Evolutionary conservation across 2,329 filamentous ascomycete genomes (phyloP).

Genomic region (Lecanicillium sp.): DNA sequence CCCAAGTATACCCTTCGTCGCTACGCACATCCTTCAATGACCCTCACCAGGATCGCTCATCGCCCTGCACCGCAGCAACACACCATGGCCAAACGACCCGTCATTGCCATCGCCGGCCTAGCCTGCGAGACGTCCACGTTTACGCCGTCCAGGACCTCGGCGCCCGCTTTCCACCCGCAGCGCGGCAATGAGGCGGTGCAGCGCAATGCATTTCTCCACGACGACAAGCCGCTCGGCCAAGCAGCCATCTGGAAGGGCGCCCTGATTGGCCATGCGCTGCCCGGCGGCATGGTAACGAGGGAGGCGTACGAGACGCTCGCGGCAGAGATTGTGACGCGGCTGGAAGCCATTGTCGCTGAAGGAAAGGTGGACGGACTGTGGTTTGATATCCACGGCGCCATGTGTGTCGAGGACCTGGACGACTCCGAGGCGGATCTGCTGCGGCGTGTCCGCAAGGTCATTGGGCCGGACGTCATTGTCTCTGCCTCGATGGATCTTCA

Average conservation of each 20-base stretch:
- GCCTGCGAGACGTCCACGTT: slow-evolving; percentile 48
- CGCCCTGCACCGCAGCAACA: background rate
- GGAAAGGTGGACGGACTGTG: slow-evolving; percentile 38
- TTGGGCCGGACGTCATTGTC: slow-evolving; percentile 37
- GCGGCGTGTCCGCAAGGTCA: slow-evolving; percentile 32
- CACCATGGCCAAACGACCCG: slow-evolving; percentile 20
- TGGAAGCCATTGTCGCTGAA: slow-evolving; percentile 26
- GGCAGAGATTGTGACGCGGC: slow-evolving; percentile 29
- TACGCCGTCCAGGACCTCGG: slow-evolving; percentile 39
- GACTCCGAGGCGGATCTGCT: slow-evolving; percentile 42
- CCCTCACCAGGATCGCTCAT: background rate
- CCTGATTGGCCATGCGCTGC: slow-evolving; percentile 42
- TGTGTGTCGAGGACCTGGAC: slow-evolving; percentile 42
- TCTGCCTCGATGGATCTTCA: slow-evolving; percentile 50
- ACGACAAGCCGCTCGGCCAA: slow-evolving; percentile 29
- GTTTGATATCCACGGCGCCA: slow-evolving; percentile 50
- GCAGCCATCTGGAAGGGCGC: slow-evolving; percentile 41
- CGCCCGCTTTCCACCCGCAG: slow-evolving; percentile 40
- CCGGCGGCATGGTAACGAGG: slow-evolving; percentile 39
- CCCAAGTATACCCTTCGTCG: too few species aligned
- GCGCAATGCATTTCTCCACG: slow-evolving; percentile 37
- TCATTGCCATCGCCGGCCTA: slow-evolving; percentile 43
- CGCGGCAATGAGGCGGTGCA: slow-evolving; percentile 34
- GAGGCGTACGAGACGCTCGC: slow-evolving; percentile 37
- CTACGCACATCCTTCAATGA: background rate